Evolutionary conservation across 2,329 filamentous ascomycete species (phyloP), one percentile per base, ranked within the genome.

Genomic region (Calonectria fujianensis): DNA sequence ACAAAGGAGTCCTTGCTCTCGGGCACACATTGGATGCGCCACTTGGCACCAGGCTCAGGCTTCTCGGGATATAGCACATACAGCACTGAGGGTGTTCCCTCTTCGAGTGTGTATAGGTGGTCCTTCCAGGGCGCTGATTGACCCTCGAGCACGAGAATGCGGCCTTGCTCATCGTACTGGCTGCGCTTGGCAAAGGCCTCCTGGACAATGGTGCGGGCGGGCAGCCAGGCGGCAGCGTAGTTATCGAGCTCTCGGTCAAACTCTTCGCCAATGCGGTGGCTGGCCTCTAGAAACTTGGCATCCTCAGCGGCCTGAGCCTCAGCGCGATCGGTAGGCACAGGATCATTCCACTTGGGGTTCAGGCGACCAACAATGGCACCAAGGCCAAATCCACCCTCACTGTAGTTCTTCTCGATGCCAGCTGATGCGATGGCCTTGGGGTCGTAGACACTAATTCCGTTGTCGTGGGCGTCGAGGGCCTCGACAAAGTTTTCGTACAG

Each of bases 401-500:
- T 93, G 87, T 97, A 98, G 79, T 93, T 93, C 89, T 96, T 97
- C 85, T 94, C 88, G 52, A 98, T 85, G 5, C 93, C 94, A 0
- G 95, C 94, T 37, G 92, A 90, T 37, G 91, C 86, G 24, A 98
- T 84, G 39, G 89, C 92, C 31, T 90, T 89, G 35, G 94, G 89
- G 83, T 98, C 95, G 86, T 97, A 97, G 73, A 89, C 90, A 32
- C 93, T 93, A 83, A 99, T 94, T 79, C 97, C 97, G 85, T 99
- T 99, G 89, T 99, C 97, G 86, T 99, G 96, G 73, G 96, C 97
- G 86, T 99, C 97, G 72, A 99, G 93, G 2, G 97, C 96, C 89
- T 99, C 97, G 84, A 99, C 90, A 85, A 98, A 98, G 85, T 94
- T 94, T 79, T 94, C 92, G 89, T 99, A 99, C 66, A 99, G 87